Conservation (phyloP, 2,329 filamentous ascomycete genomes). For the Amphichorda felina region DNA sequence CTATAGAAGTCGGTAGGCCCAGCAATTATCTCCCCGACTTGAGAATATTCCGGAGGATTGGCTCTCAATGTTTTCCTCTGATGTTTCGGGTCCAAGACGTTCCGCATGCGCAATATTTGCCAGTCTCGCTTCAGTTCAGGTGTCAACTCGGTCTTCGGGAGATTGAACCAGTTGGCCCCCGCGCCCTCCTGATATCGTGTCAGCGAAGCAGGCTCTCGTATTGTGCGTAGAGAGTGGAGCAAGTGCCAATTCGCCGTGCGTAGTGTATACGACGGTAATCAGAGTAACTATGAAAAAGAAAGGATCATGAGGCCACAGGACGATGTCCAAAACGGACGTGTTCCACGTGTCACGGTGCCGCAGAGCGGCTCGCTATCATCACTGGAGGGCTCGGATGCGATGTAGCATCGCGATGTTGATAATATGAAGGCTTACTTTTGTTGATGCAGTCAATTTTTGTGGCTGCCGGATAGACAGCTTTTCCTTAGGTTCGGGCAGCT, state of each 20-base stretch:
- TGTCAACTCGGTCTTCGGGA: conserved; percentile 75
- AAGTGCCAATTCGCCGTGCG: background rate
- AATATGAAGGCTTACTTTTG: conserved; percentile 16
- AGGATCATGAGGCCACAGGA: conserved; percentile 49
- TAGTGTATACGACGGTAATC: conserved; percentile 21
- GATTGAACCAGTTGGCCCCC: conserved; percentile 75
- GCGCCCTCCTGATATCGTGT: conserved; percentile 40
- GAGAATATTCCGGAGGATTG: conserved; percentile 62
- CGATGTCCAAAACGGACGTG: conserved; percentile 27
- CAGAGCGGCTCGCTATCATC: conserved; percentile 27
- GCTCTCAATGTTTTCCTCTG: conserved; percentile 81
- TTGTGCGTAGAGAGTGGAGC: no score
- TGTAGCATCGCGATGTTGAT: background rate
- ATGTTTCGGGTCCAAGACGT: conserved; percentile 79
- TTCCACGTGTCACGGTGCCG: conserved; percentile 24
- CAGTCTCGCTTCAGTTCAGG: conserved; percentile 80
- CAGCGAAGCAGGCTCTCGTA: no score
- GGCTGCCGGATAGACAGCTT: conserved; percentile 8
- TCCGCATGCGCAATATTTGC: conserved; percentile 80
- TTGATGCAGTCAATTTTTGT: conserved; percentile 1
- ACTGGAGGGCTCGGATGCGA: conserved; percentile 11
- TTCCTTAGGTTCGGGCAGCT: conserved; percentile 3
- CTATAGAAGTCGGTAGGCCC: conserved; percentile 82
- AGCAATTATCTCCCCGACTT: conserved; percentile 79
- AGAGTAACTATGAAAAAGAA: conserved; percentile 63